A percentile compares a stretch with the other conserved stretches of the same genome.
Conservation (phyloP, 1,139 yeast genomes). For the Fermentozyma sake region DNA sequence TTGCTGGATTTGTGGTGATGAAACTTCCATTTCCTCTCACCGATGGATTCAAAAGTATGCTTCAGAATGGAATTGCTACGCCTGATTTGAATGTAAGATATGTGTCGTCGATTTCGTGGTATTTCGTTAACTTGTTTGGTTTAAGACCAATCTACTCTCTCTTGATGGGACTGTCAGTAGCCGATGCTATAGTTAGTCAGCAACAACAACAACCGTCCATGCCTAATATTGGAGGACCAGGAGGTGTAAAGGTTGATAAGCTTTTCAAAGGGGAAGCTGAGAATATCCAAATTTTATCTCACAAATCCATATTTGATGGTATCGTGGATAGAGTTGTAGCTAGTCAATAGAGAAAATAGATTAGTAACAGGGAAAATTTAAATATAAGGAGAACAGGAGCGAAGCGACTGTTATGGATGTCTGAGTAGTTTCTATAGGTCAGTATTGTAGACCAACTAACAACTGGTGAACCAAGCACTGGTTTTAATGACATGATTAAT, state of each 20-base stretch:
- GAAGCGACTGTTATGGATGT: too few relatives aligned
- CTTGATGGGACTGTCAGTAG: conserved; percentile 49
- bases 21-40: conserved; percentile 66
- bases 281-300: conserved; percentile 62
- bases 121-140: conserved; percentile 84
- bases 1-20: conserved; percentile 84
- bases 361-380: too few relatives aligned
- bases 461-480: too few relatives aligned
- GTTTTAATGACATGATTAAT: too few relatives aligned
- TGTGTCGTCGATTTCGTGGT: conserved; percentile 98
- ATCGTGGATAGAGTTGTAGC: conserved; percentile 60
- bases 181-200: conserved; percentile 47
- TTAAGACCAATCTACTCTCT: conserved; percentile 76
- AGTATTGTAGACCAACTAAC: too few relatives aligned
- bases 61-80: conserved; percentile 84
- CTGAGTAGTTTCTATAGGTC: too few relatives aligned
- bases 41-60: conserved; percentile 82
- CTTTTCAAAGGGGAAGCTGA: conserved; percentile 72
- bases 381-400: too few relatives aligned
- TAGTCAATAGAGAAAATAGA: conserved; percentile 10
- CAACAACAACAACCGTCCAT: conserved; percentile 40
- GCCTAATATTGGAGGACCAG: conserved; percentile 48
- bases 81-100: conserved; percentile 84
- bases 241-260: conserved; percentile 57
- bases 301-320: conserved; percentile 49